Evolutionary conservation across 192 early-diverging fungal species (phyloP), one percentile per base, ranked within the genome.

Genomic region (Entophlyctis luteolus): DNA sequence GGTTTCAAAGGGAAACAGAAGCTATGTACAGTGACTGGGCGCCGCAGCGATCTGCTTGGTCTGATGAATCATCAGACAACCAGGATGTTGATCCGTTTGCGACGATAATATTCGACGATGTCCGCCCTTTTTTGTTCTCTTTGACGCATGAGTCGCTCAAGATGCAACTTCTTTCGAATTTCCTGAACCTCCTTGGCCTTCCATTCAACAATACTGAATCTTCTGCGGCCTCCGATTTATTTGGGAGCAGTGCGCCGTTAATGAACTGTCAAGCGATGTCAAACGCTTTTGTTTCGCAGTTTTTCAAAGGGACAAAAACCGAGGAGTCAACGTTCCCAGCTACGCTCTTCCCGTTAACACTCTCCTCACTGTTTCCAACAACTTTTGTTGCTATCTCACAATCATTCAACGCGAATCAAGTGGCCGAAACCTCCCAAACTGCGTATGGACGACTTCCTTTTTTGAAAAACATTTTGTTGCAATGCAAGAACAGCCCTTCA

Each of bases 21-120:
- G n/a, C 45, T 20, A 8, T 20, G 6, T 63, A 50, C 62, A 63
- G 34, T 31, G 50, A 63, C 35, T 79, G 77, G 77, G 29, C 66
- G 36, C 74, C 77, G 16, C 49, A 53, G 33, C 58, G 73, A 5
- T 36, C 25, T 5, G 37, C 10, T 42, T n/a, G 27, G 46, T 36
- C 29, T 23, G 33, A 42, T 22, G 62, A 53, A 25, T 36, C 23
- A 14, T 18, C 16, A 10, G 50, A 65, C 29, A 67, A 54, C 32
- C 75, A 72, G 2, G 23, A 60, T 20, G 46, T 53, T 5, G 75
- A 76, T 58, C 75, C 75, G 3, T 79, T 65, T 47, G 72, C 73
- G 27, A 49, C 68, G n/a, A 66, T 78, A 31, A 58, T 79, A 32
- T 78, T 75, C 53, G 72, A 74, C 8, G 75, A 75, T 45, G 48